phyloP scores from a whole-genome alignment of 2,329 filamentous ascomycete genomes.

The Catunica adiposa region DNA sequence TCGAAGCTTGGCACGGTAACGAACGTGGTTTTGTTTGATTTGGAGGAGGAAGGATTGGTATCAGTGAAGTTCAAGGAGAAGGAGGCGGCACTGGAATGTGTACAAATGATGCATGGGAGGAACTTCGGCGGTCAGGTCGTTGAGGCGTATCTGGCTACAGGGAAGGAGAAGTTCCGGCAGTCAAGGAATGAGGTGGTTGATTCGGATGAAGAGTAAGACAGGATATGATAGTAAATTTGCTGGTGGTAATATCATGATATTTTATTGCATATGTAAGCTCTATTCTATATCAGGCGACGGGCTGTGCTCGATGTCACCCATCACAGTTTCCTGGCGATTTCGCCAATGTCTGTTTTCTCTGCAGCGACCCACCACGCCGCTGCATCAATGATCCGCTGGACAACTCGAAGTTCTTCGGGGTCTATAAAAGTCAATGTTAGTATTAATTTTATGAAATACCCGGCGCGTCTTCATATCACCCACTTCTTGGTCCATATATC shows the following conservation, averaged over 20 bases:
- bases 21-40: constrained; percentile 79
- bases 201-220: constrained; percentile 7
- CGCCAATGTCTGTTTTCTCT: constrained; percentile 21
- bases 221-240: not conserved
- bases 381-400: constrained; percentile 55
- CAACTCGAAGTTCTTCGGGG: constrained; percentile 47
- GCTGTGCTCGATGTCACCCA: too few species aligned
- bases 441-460: not conserved
- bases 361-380: constrained; percentile 50
- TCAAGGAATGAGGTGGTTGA: constrained; percentile 30
- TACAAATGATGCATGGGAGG: constrained; percentile 62
- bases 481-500: constrained; percentile 60
- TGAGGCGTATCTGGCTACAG: constrained; percentile 53
- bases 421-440: constrained; percentile 22
- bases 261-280: not conserved
- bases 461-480: constrained; percentile 16
- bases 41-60: constrained; percentile 68
- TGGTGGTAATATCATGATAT: not conserved
- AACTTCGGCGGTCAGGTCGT: constrained; percentile 58
- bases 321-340: not conserved
- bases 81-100: constrained; percentile 55
- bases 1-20: constrained; percentile 73
- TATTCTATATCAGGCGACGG: too few species aligned
- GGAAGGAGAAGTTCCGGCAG: constrained; percentile 57
- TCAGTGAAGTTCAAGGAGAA: constrained; percentile 65